phyloP scores from a whole-genome alignment of 106 monocot species.

The Platanthera zijinensis region DNA sequence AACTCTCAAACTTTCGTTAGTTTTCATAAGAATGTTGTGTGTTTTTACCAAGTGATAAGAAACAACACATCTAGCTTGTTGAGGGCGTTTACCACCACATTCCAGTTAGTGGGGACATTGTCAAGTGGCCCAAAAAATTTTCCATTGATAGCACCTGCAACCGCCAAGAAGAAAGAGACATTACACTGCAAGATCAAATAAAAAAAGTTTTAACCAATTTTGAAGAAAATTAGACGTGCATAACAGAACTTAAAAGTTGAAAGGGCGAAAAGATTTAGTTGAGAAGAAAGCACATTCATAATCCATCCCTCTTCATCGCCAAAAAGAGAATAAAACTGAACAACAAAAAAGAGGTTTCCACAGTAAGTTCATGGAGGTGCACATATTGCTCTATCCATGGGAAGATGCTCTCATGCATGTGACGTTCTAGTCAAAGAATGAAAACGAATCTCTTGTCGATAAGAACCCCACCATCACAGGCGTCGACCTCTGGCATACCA shows the following conservation, averaged over 20 bases:
- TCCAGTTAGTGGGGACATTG: conserved; percentile 20
- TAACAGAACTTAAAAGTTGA: neutral
- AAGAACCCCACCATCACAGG: neutral
- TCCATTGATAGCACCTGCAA: conserved; percentile 41
- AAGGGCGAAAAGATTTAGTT: neutral
- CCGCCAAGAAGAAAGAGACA: neutral
- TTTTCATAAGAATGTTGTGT: neutral
- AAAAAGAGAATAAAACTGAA: neutral
- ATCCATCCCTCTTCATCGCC: neutral
- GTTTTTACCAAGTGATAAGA: no score
- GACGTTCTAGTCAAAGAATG: conserved; percentile 76
- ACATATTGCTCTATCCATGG: conserved; percentile 68
- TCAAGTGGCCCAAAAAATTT: no score
- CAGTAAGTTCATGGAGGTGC: neutral
- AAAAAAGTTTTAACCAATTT: no score
- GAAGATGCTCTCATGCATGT: conserved; percentile 62
- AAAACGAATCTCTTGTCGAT: conserved; percentile 46
- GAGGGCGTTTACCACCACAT: conserved; percentile 76
- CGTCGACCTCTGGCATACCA: no score
- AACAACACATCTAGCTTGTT: conserved; percentile 64
- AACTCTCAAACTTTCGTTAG: neutral
- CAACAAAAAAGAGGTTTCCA: neutral
- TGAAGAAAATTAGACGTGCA: neutral
- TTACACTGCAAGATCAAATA: no score
- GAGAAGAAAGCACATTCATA: neutral